A percentile compares a stretch with the other conserved stretches of the same genome.
Conservation (phyloP, 441 rosid species). For the Croton laevigatus region DNA sequence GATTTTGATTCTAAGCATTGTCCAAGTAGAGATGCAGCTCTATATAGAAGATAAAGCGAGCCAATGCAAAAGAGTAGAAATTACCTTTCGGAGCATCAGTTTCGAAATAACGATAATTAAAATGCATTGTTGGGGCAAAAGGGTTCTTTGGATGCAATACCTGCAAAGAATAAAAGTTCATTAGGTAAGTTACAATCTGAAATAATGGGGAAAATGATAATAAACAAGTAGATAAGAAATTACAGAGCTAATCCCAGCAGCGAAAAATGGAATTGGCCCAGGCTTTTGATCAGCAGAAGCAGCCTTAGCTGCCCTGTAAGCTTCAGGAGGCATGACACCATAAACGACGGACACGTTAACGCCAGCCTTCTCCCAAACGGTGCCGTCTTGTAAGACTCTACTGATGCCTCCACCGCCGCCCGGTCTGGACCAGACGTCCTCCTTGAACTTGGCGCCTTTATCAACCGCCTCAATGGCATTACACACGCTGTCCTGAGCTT, state of each 20-base stretch:
- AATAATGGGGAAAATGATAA: background rate
- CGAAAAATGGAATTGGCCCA: slow-evolving; percentile 86
- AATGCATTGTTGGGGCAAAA: slow-evolving; percentile 92
- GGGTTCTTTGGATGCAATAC: slow-evolving; percentile 98
- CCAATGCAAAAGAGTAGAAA: too few species aligned
- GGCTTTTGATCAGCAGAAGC: slow-evolving; percentile 68
- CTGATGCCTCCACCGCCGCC: slow-evolving; percentile 99
- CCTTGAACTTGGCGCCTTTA: slow-evolving; percentile 65
- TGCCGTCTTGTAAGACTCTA: slow-evolving; percentile 87
- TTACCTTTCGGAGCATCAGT: slow-evolving; percentile 92
- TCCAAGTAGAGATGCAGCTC: background rate
- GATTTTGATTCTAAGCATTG: background rate
- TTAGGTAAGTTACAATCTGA: too few species aligned
- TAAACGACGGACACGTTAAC: slow-evolving; percentile 95
- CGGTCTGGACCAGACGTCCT: slow-evolving; percentile 97
- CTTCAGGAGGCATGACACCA: slow-evolving; percentile 98
- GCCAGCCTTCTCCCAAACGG: slow-evolving; percentile 94
- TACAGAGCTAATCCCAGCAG: slow-evolving; percentile 97
- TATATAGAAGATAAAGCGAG: background rate
- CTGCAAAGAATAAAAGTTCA: slow-evolving; percentile 30
- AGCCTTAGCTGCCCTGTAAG: slow-evolving; percentile 89
- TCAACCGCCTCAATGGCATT: slow-evolving; percentile 64
- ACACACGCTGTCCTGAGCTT: slow-evolving; percentile 75
- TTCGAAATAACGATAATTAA: slow-evolving; percentile 93
- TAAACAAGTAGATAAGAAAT: background rate